Percentiles rank a stretch among this genome's conserved stretches.
Conservation (phyloP, 768 basidiomycete genomes). For the Mycena amicta region DNA sequence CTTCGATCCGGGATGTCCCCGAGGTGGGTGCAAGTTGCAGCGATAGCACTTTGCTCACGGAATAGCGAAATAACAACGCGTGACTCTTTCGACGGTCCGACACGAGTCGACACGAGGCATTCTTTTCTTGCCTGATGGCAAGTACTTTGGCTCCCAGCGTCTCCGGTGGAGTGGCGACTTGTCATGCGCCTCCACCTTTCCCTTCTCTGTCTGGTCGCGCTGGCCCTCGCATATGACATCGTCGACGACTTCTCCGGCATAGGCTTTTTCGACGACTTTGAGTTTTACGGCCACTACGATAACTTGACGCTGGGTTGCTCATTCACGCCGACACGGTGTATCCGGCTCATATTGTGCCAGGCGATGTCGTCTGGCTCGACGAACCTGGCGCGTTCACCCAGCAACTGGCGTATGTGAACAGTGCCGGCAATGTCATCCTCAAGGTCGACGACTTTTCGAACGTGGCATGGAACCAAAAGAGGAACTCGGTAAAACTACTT, state of each 20-base stretch:
- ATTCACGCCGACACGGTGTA: neutral
- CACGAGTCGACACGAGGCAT: too few species aligned
- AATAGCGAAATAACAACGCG: too few species aligned
- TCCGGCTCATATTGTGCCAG: slow-evolving; percentile 32
- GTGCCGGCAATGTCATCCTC: slow-evolving; percentile 54
- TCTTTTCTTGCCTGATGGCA: too few species aligned
- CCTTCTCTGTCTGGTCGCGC: slow-evolving; percentile 10
- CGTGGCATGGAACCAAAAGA: slow-evolving; percentile 51
- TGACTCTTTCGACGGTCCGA: too few species aligned
- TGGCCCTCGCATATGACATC: slow-evolving; percentile 32
- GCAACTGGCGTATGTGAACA: slow-evolving; percentile 50
- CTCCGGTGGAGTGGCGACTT: neutral
- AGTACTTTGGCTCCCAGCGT: slow-evolving; percentile 1
- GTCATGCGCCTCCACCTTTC: slow-evolving; percentile 12
- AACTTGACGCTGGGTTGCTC: slow-evolving; percentile 34
- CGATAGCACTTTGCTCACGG: too few species aligned
- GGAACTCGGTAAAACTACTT: slow-evolving; percentile 47
- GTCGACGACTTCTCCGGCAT: slow-evolving; percentile 41
- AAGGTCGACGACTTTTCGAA: slow-evolving; percentile 60
- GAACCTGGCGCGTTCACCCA: slow-evolving; percentile 38
- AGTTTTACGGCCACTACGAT: slow-evolving; percentile 45
- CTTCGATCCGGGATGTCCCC: too few species aligned
- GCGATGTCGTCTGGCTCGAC: slow-evolving; percentile 51
- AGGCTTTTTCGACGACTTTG: slow-evolving; percentile 47
- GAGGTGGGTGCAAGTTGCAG: too few species aligned